Evolutionary conservation across 768 basidiomycete species (phyloP).

Genomic region (Suillus americanus): DNA sequence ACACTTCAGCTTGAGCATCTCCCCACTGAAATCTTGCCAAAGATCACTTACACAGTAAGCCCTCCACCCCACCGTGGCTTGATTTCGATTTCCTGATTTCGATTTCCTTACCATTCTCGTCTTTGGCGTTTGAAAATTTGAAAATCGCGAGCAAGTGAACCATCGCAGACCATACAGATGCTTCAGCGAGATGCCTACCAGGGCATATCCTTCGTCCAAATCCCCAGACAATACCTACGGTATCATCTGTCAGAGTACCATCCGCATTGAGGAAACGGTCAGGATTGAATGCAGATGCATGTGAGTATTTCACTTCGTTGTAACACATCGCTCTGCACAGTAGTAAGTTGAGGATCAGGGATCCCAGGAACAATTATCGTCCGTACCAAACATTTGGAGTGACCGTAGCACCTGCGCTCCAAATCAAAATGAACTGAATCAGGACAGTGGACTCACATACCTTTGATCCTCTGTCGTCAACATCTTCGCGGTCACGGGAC

Average conservation of each 20-base stretch:
- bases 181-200: slow-evolving; percentile 26
- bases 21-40: neutral
- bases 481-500: neutral
- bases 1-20: neutral
- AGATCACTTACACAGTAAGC: slow-evolving; percentile 14
- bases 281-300: slow-evolving; percentile 38
- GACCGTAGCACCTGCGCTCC: slow-evolving; percentile 1
- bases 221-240: slow-evolving; percentile 19
- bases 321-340: slow-evolving; percentile 33
- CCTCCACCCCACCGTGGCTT: slow-evolving; percentile 12
- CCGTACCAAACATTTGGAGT: slow-evolving; percentile 11
- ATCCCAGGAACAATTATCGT: neutral
- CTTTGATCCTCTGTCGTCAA: slow-evolving; percentile 24
- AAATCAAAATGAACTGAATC: neutral
- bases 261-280: slow-evolving; percentile 39
- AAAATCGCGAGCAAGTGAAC: slow-evolving; percentile 19
- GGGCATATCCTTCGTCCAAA: slow-evolving; percentile 32
- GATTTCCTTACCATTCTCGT: slow-evolving; percentile 21
- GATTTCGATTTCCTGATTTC: too few species aligned
- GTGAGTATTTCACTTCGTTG: slow-evolving; percentile 31
- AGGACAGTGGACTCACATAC: slow-evolving; percentile 16
- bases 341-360: neutral
- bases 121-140: slow-evolving; percentile 15
- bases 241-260: slow-evolving; percentile 16
- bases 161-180: slow-evolving; percentile 24